Conservation (phyloP, 2,329 filamentous ascomycete genomes). For the Mycocentrospora acerina region DNA sequence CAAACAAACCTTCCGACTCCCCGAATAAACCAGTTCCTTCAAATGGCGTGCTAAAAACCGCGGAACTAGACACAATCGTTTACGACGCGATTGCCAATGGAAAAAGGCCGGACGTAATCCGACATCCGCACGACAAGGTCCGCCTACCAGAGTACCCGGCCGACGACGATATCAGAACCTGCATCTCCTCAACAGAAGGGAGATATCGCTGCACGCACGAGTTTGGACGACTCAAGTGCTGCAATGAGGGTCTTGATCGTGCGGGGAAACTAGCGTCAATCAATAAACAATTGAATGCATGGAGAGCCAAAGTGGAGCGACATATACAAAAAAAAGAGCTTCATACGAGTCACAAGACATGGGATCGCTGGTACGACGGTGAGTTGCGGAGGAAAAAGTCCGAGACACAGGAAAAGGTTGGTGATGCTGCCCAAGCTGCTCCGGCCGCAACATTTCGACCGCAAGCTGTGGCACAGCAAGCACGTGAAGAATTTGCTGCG, state of each 20-base stretch:
- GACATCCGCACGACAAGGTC: background rate
- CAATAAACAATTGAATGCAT: background rate
- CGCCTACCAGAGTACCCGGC: slow-evolving; percentile 1
- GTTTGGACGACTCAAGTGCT: slow-evolving; percentile 1
- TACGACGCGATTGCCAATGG: background rate
- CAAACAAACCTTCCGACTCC: no score
- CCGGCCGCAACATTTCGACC: background rate
- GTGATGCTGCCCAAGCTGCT: background rate
- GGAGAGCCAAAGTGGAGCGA: slow-evolving; percentile 1
- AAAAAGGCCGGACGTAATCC: background rate
- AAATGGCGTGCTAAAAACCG: no score
- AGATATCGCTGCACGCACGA: slow-evolving; percentile 1
- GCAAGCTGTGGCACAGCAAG: no score
- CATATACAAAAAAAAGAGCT: slow-evolving; percentile 1
- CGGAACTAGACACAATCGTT: background rate
- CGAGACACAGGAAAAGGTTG: background rate
- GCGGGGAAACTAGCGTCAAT: background rate
- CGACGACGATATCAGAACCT: background rate
- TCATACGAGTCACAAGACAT: slow-evolving; percentile 3
- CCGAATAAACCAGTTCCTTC: background rate
- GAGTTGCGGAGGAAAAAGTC: background rate
- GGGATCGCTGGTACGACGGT: background rate
- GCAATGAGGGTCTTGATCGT: background rate
- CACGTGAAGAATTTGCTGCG: no score
- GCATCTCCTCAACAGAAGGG: background rate